Conservation (phyloP, 495 filamentous ascomycete species). For the Penicillium goetzii region DNA sequence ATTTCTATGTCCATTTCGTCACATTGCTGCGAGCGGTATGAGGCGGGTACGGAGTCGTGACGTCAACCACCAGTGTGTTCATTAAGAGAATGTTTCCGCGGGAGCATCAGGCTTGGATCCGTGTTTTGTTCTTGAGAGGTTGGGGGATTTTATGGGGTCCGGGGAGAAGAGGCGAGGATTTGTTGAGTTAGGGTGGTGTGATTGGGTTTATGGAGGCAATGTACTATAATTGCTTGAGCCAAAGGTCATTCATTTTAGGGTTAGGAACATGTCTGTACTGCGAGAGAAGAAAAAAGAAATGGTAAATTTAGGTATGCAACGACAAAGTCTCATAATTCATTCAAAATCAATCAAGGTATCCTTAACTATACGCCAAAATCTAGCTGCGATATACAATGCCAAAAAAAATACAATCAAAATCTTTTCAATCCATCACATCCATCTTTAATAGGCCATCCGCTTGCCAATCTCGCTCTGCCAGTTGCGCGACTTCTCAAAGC, state of each 20-base stretch:
- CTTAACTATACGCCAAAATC: conserved; percentile 12
- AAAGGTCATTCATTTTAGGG: neutral
- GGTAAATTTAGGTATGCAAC: neutral
- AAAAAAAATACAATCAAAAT: conserved; percentile 12
- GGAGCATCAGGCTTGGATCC: neutral
- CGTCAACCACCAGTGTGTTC: conserved; percentile 17
- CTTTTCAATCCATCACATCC: conserved; percentile 5
- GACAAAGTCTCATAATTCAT: conserved; percentile 11
- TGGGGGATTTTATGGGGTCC: neutral
- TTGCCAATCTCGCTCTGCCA: conserved; percentile 97
- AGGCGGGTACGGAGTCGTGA: conserved; percentile 22
- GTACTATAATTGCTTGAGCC: neutral
- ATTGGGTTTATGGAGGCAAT: neutral
- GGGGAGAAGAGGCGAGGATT: neutral
- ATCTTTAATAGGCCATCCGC: conserved; percentile 55
- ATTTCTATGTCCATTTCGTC: neutral
- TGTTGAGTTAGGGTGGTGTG: neutral
- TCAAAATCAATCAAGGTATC: neutral
- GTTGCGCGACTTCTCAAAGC: conserved; percentile 81
- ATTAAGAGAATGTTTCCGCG: neutral
- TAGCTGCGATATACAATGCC: conserved; percentile 6
- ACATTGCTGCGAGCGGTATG: neutral
- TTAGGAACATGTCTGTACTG: neutral
- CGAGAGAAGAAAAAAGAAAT: neutral
- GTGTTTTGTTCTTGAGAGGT: neutral